Conservation (phyloP, 1,284 basidiomycete genomes). For the Malassezia sp. region DNA sequence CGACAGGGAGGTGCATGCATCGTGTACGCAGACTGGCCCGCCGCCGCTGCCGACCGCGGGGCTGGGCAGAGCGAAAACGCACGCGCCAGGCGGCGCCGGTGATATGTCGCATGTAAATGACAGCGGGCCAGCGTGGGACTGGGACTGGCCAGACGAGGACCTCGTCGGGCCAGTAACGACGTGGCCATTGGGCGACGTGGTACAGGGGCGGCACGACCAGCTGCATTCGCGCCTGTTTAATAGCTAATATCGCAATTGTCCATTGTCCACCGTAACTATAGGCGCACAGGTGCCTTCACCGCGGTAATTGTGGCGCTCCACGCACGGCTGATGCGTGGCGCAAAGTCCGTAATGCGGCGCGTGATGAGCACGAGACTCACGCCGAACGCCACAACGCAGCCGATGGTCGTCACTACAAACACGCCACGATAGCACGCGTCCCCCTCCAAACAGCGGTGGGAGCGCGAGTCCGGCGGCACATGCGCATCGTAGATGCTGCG, state of each 20-base stretch:
- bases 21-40: too few species aligned
- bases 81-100: not conserved
- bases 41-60: conserved; percentile 9
- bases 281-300: too few species aligned
- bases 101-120: not conserved
- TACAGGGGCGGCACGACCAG: conserved; percentile 77
- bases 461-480: conserved; percentile 10
- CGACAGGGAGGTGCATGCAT: too few species aligned
- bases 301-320: not conserved
- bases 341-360: conserved; percentile 1
- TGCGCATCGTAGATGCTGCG: conserved; percentile 8
- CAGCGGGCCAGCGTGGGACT: conserved; percentile 24
- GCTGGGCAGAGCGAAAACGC: not conserved
- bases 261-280: too few species aligned
- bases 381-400: conserved; percentile 25
- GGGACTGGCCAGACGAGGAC: conserved; percentile 45
- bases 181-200: conserved; percentile 92
- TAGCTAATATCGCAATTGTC: too few species aligned
- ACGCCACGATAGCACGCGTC: conserved; percentile 42
- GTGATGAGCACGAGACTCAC: conserved; percentile 26
- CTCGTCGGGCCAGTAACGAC: conserved; percentile 58
- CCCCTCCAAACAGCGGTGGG: conserved; percentile 33
- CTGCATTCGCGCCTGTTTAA: conserved; percentile 96
- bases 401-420: conserved; percentile 30
- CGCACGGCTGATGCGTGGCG: not conserved